phyloP scores from a whole-genome alignment of 768 basidiomycete species.

The Russula virescens region DNA sequence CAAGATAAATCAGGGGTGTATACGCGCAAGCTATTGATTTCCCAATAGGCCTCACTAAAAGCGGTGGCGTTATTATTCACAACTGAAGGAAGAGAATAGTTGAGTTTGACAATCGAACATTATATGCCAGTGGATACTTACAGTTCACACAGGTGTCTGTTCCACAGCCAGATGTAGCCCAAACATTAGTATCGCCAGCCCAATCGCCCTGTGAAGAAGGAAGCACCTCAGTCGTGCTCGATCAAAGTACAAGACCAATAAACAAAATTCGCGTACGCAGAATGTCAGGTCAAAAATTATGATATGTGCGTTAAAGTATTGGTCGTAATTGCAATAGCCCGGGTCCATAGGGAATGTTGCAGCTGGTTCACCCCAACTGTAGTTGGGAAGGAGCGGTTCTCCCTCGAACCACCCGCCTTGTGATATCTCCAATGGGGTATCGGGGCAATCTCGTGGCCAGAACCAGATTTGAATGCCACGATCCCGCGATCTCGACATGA shows the following conservation, averaged over 20 bases:
- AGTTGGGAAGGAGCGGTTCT: slow-evolving; percentile 7
- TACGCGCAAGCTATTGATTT: slow-evolving; percentile 53
- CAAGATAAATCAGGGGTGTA: slow-evolving; percentile 34
- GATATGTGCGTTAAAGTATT: slow-evolving; percentile 47
- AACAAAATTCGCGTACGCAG: slow-evolving; percentile 38
- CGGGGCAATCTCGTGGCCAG: slow-evolving; percentile 43
- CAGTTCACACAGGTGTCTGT: slow-evolving; percentile 40
- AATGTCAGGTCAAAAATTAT: slow-evolving; percentile 58
- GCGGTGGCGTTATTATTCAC: slow-evolving; percentile 53
- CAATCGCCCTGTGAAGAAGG: slow-evolving; percentile 19
- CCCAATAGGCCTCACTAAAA: slow-evolving; percentile 66
- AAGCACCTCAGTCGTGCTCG: not conserved
- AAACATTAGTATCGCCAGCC: slow-evolving; percentile 15
- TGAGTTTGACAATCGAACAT: not conserved
- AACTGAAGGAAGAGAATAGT: slow-evolving; percentile 31
- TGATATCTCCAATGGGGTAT: slow-evolving; percentile 39
- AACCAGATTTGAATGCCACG: slow-evolving; percentile 57
- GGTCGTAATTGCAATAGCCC: slow-evolving; percentile 43
- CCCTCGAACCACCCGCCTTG: not conserved
- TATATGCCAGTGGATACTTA: slow-evolving; percentile 31
- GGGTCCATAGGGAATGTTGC: slow-evolving; percentile 42
- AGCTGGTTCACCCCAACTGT: slow-evolving; percentile 43
- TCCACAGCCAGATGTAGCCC: slow-evolving; percentile 34
- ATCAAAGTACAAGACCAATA: not conserved
- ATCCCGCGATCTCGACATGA: slow-evolving; percentile 37